A percentile compares a stretch with the other conserved stretches of the same genome.
These are phyloP conservation scores for Russula sp. DNA, from an alignment of 768 basidiomycete species.

Conservation along the genomic window DNA sequence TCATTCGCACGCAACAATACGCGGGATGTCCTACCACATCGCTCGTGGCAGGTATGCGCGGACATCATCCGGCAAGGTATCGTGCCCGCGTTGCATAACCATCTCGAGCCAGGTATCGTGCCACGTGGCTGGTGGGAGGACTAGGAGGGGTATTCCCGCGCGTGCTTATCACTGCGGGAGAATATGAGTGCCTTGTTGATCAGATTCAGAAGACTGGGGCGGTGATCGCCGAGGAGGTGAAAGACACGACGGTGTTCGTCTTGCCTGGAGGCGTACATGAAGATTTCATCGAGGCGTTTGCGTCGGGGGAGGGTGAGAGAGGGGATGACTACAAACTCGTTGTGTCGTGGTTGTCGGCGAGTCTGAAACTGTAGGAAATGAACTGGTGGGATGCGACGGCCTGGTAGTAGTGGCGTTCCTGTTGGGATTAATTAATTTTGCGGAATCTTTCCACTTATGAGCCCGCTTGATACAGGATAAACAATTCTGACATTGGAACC, in stretches of 20 bases:
- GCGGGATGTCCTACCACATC: conserved; percentile 1
- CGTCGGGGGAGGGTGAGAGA: conserved; percentile 6
- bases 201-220: not conserved
- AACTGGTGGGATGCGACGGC: too few relatives aligned
- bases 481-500: too few relatives aligned
- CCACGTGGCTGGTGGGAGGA: conserved; percentile 6
- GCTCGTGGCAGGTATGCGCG: not conserved
- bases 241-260: conserved; percentile 6
- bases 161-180: conserved; percentile 7
- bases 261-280: conserved; percentile 22
- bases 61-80: conserved; percentile 1
- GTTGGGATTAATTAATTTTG: too few relatives aligned
- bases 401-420: too few relatives aligned
- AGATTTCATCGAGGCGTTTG: conserved; percentile 12
- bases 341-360: not conserved
- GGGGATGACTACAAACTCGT: conserved; percentile 6
- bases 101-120: conserved; percentile 11
- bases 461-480: too few relatives aligned
- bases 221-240: conserved; percentile 5
- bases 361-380: not conserved
- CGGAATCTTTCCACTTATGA: too few relatives aligned
- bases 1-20: conserved; percentile 1
- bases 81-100: not conserved
- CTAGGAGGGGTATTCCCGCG: not conserved
- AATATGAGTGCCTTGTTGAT: conserved; percentile 11